Percentiles rank a stretch among this genome's conserved stretches.
Conservation (phyloP, 202 grass and related monocot species). For the Eragrostis tef region DNA sequence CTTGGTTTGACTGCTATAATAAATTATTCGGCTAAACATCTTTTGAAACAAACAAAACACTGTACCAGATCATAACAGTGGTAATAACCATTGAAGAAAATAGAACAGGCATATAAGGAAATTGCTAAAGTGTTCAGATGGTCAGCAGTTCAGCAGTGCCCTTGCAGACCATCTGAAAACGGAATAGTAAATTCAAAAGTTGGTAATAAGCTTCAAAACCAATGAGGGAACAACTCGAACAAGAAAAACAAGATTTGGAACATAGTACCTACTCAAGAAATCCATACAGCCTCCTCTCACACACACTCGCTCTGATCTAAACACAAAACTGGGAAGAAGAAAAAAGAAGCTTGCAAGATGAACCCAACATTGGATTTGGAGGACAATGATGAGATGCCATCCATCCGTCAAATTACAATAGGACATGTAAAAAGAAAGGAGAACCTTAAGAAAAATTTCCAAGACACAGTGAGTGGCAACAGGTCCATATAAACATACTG, state of each 20-base stretch:
- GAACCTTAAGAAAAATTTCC: constrained; percentile 40
- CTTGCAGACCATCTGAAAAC: neutral
- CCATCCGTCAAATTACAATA: constrained; percentile 30
- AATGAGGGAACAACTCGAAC: constrained; percentile 23
- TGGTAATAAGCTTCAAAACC: neutral
- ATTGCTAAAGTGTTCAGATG: neutral
- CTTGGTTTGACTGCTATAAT: neutral
- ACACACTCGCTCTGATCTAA: neutral
- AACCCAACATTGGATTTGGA: neutral
- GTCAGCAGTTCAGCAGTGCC: neutral
- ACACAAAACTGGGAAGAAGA: neutral
- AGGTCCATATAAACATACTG: constrained; percentile 36
- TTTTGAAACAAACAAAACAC: neutral
- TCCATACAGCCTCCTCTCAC: constrained; percentile 8
- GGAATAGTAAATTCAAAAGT: neutral
- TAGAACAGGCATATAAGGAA: neutral
- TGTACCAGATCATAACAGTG: neutral
- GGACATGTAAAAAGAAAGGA: constrained; percentile 14
- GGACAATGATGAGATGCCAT: constrained; percentile 27
- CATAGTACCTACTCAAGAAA: too few species aligned
- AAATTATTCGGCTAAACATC: neutral
- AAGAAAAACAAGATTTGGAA: too few species aligned
- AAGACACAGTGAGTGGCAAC: constrained; percentile 33
- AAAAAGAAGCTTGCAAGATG: neutral
- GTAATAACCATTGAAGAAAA: neutral